These are phyloP conservation scores for Acer saccharum DNA, from an alignment of 345 rosid genomes.

Conservation along the genomic window DNA sequence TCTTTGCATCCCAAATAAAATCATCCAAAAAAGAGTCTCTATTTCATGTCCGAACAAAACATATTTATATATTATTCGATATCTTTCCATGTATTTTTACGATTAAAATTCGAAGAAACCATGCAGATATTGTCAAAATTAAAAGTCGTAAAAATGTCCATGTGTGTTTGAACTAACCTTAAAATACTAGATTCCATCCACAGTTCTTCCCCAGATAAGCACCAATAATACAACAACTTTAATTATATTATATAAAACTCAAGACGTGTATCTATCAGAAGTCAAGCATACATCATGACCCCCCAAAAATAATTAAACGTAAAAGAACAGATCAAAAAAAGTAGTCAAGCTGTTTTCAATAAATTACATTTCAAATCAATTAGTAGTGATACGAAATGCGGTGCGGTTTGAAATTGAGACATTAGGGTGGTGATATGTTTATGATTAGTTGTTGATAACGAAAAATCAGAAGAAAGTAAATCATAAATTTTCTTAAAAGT, in stretches of 20 bases:
- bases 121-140: background rate
- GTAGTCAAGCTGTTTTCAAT: too few species aligned
- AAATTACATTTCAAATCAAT: too few species aligned
- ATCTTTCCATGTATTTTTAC: background rate
- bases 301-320: too few species aligned
- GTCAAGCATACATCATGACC: too few species aligned
- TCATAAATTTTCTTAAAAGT: too few species aligned
- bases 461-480: too few species aligned
- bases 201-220: background rate
- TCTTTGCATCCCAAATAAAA: background rate
- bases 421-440: too few species aligned
- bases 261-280: background rate
- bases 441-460: too few species aligned
- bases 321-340: too few species aligned
- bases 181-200: background rate
- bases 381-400: too few species aligned
- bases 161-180: background rate
- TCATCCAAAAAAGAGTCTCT: background rate
- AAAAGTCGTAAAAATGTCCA: background rate
- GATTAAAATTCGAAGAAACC: background rate
- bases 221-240: background rate
- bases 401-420: too few species aligned
- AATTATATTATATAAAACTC: background rate
- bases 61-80: too few species aligned
- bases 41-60: constrained; percentile 3